Evolutionary conservation across 2,329 filamentous ascomycete genomes (phyloP).

Genomic region (Neophaeococcomyces mojaviensis): DNA sequence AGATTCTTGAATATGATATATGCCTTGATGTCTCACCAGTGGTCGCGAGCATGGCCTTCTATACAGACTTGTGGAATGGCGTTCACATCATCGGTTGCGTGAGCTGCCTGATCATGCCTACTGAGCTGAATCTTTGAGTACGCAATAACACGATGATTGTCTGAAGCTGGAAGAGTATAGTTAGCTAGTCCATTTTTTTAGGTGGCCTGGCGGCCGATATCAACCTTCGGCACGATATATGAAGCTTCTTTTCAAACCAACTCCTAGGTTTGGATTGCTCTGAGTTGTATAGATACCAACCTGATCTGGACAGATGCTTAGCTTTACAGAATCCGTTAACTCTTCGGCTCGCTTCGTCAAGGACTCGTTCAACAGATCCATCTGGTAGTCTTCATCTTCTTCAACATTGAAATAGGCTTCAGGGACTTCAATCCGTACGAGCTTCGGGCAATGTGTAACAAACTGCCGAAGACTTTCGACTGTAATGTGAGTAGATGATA

Average conservation of each 20-base stretch:
- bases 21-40: no score
- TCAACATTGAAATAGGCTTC: conserved; percentile 4
- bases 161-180: no score
- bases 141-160: no score
- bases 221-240: conserved; percentile 1
- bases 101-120: no score
- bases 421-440: conserved; percentile 6
- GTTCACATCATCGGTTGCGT: no score
- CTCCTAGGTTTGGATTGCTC: neutral
- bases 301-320: neutral
- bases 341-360: conserved; percentile 1
- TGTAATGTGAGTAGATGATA: conserved; percentile 5
- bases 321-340: neutral
- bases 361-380: conserved; percentile 5
- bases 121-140: no score
- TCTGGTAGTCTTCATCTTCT: conserved; percentile 2
- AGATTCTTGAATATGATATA: no score
- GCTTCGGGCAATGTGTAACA: conserved; percentile 1
- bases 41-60: no score
- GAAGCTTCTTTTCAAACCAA: conserved; percentile 8
- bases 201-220: neutral
- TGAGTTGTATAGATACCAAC: conserved; percentile 2
- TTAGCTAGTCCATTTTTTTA: no score
- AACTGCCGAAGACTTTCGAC: conserved; percentile 4
- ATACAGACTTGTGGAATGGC: no score